These are phyloP conservation scores for Hysterangium stoloniferum DNA, from an alignment of 768 basidiomycete species.

Conservation along the genomic window DNA sequence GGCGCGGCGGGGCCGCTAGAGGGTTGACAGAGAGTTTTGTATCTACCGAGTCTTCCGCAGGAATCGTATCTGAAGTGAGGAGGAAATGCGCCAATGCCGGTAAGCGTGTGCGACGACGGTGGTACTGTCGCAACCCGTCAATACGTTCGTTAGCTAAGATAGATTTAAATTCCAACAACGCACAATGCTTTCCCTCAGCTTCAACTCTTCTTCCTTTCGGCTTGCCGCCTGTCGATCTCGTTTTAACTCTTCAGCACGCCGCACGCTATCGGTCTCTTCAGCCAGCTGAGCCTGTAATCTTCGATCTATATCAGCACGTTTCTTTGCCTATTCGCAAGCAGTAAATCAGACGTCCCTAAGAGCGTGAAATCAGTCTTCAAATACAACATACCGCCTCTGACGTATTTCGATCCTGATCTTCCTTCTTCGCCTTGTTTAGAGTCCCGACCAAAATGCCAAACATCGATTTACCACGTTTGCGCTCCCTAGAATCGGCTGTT, in stretches of 20 bases:
- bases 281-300: constrained; percentile 78
- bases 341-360: not conserved
- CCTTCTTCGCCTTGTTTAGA: constrained; percentile 79
- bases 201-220: constrained; percentile 75
- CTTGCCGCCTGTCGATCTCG: constrained; percentile 71
- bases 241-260: constrained; percentile 79
- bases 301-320: constrained; percentile 75
- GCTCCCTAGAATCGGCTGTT: constrained; percentile 44
- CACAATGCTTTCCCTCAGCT: constrained; percentile 75
- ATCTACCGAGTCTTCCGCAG: constrained; percentile 22
- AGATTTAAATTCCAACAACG: constrained; percentile 25
- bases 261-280: constrained; percentile 81
- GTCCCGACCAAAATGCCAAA: constrained; percentile 79
- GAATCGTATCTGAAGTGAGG: constrained; percentile 62
- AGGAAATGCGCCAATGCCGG: constrained; percentile 70
- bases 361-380: not conserved
- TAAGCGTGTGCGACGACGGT: constrained; percentile 63
- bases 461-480: constrained; percentile 83
- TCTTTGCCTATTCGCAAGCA: constrained; percentile 53
- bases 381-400: constrained; percentile 61
- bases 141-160: constrained; percentile 5
- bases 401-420: constrained; percentile 78
- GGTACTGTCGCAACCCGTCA: constrained; percentile 42
- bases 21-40: constrained; percentile 21
- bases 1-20: constrained; percentile 44